Conservation (phyloP, 2,329 filamentous ascomycete genomes). For the Phyllosticta citriasiana region DNA sequence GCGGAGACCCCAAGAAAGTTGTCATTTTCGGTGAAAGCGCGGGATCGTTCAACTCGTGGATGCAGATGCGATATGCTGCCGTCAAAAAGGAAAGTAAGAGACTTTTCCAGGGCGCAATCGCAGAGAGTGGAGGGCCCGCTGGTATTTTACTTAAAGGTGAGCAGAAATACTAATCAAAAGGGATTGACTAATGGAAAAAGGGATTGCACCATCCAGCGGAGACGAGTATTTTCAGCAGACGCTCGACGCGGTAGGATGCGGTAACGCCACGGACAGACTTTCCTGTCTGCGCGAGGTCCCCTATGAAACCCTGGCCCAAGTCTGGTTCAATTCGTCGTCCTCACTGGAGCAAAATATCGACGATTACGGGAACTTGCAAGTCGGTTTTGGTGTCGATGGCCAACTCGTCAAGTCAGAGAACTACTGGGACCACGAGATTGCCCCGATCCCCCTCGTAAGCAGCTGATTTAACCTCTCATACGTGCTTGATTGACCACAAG, state of each 20-base stretch:
- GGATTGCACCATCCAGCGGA: conserved; percentile 19
- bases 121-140: conserved; percentile 28
- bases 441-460: conserved; percentile 4
- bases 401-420: neutral
- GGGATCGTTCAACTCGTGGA: conserved; percentile 28
- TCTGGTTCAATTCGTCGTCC: neutral
- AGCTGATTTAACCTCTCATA: neutral
- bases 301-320: conserved; percentile 15
- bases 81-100: conserved; percentile 31
- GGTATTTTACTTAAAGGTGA: conserved; percentile 19
- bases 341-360: neutral
- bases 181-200: neutral
- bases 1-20: conserved; percentile 27
- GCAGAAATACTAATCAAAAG: neutral
- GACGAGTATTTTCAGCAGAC: conserved; percentile 20
- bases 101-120: conserved; percentile 30
- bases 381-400: conserved; percentile 1
- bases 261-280: neutral
- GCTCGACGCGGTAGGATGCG: conserved; percentile 3
- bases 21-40: conserved; percentile 30
- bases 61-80: conserved; percentile 21
- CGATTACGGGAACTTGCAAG: neutral
- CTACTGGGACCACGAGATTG: neutral
- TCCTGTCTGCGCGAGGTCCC: conserved; percentile 6
- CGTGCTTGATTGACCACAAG: neutral